Evolutionary conservation across 768 basidiomycete species (phyloP), one percentile per base, ranked within the genome.

Genomic region (Tylopilus cervinicoccineus): DNA sequence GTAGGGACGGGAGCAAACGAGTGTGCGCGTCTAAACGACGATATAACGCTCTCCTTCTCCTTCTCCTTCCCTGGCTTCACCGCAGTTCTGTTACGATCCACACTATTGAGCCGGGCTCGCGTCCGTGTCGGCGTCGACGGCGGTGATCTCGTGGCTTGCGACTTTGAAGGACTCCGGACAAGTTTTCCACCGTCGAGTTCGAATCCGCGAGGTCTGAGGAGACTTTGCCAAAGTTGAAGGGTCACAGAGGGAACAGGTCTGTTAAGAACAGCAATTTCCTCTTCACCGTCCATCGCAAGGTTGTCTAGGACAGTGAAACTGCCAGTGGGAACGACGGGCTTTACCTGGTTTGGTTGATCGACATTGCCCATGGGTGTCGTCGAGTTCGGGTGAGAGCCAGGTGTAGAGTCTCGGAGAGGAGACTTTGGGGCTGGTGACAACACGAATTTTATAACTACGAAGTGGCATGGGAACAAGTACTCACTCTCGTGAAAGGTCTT

Each of bases 131-230:
- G 54, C 13, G 56, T 45, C 19, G 50, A 50, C 20, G 52, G 55
- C 11, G 49, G 40, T 34, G 60, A 47, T 58, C 63, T 49, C 53
- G 47, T 61, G 2, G 36, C 40, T 47, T 61, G 65, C 4, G 69
- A 66, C 47, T 81, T 84, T 4, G 76, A 74, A 1, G 84, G 83
- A 50, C 80, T 85, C 20, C 79, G 76, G 6, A 85, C 62, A 41
- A 89, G 75, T 53, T 78, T 74, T 9, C 81, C 79, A 11, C 46
- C 73, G 17, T 76, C 66, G 46, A 87, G 65, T 53, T 81, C 76
- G 63, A 83, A 87, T 10, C 87, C 88, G 9, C 87, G 77, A 23
- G 77, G 70, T 47, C 78, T 75, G 24, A 90, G 76, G 22, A 90
- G 78, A 52, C 76, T 76, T 42, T 78, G 74, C 88, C 88, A 90